Evolutionary conservation across 441 rosid genomes (phyloP), one percentile per base, ranked within the genome.

Genomic region (Hura crepitans): DNA sequence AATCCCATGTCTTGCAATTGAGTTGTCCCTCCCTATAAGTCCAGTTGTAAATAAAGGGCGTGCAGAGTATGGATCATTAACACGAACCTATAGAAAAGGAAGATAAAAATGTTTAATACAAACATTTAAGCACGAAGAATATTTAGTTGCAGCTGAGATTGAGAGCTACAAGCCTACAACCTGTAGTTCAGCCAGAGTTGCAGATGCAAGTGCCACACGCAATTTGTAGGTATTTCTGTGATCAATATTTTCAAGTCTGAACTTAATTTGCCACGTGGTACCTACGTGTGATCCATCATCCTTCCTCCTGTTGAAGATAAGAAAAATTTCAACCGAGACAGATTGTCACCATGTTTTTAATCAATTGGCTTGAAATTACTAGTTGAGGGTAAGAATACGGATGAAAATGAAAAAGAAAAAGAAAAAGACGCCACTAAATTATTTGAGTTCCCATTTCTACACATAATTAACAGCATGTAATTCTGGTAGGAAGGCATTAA

Each of bases 1-100:
- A 70, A 87, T 86, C 31, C 98, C 98, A 66, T 91, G 96, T 77
- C 98, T 89, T 37, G 98, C 86, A 25, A 93, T 87, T 0, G 97
- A 63, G 71, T 91, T 93, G 76, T 91, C 98, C 70, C 82, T 89
- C 53, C 97, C 97, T 15, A 91, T 85, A 25, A 78, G 70, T 61
- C 93, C 93, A 0, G 89, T 89, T 2, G 91, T 78, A 74, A 84
- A 93, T 11, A 80, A 25, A 8, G 85, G 87, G 23, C 62, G 68
- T 9, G 79, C 68, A 23, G 81, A 72, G 6, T 63, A 77, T 10
- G 78, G 73, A 20, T 66, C 66, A 58, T 73, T 73, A 8, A 73
- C 68, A 10, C 67, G 77, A 60, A 73, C 61, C 72, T 65, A 49
- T 25, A 39, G 27, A 62, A 42, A 39, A 31, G 22, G 22, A 43